Evolutionary conservation across 2,329 filamentous ascomycete genomes (phyloP).

Genomic region (Arthrobotrys iridis): DNA sequence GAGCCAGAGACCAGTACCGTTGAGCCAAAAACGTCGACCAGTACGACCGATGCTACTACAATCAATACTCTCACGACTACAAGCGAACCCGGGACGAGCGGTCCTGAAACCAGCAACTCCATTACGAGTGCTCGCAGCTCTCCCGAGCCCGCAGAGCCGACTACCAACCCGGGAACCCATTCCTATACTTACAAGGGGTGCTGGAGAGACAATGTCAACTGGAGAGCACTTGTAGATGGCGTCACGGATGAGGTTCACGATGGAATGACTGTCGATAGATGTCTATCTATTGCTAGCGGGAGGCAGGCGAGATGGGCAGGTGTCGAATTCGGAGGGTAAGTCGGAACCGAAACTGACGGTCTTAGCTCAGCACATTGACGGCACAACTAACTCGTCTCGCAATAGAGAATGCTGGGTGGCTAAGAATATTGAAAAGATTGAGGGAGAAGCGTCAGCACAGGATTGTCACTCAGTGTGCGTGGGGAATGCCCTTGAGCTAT

Average conservation of each 20-base stretch:
- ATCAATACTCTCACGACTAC: too few species aligned
- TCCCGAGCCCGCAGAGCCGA: not conserved
- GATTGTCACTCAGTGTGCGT: not conserved
- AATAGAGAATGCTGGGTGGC: not conserved
- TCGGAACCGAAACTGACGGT: not conserved
- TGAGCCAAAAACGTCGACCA: too few species aligned
- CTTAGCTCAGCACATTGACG: not conserved
- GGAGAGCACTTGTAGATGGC: not conserved
- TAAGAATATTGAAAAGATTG: not conserved
- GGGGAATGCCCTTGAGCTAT: not conserved
- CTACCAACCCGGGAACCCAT: not conserved
- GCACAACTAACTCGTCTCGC: not conserved
- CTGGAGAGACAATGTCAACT: not conserved
- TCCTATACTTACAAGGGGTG: not conserved
- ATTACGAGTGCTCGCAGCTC: not conserved
- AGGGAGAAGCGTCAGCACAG: not conserved
- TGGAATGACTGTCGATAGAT: not conserved
- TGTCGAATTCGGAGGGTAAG: not conserved
- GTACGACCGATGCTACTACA: too few species aligned
- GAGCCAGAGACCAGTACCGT: too few species aligned
- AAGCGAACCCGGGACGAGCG: not conserved
- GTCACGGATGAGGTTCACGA: not conserved
- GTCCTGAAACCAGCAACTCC: not conserved
- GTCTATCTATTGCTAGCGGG: not conserved
- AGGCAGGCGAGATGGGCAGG: not conserved